phyloP scores from a whole-genome alignment of 371 early-diverging fungal genomes.

The Dinochytrium kinnereticum region DNA sequence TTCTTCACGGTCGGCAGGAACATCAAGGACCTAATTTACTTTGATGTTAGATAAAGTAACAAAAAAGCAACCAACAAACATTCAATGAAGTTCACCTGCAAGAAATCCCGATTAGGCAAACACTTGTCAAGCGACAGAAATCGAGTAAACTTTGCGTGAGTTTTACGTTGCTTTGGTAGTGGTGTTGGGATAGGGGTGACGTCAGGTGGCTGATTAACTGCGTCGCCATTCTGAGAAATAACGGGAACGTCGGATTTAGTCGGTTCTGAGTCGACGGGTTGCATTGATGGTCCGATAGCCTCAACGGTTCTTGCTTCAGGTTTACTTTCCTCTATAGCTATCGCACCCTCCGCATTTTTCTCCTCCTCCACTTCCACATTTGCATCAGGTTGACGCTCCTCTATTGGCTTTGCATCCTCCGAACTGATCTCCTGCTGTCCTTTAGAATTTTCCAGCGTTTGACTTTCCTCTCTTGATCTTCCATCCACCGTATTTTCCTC shows the following conservation, averaged over 20 bases:
- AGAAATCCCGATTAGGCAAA: slow-evolving; percentile 60
- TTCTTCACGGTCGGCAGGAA: slow-evolving; percentile 47
- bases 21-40: slow-evolving; percentile 60
- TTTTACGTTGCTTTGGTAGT: neutral
- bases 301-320: too few species aligned
- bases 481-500: too few species aligned
- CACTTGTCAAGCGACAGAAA: slow-evolving; percentile 77
- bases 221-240: too few species aligned
- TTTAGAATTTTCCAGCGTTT: too few species aligned
- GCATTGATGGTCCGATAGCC: too few species aligned
- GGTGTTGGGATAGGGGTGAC: too few species aligned
- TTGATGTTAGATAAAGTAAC: neutral
- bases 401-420: slow-evolving; percentile 11
- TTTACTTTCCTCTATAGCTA: neutral
- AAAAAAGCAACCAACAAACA: neutral
- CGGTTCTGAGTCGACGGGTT: too few species aligned
- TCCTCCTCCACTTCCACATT: neutral
- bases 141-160: slow-evolving; percentile 42
- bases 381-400: neutral
- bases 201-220: too few species aligned
- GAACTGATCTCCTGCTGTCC: too few species aligned
- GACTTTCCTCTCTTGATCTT: too few species aligned
- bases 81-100: slow-evolving; percentile 54
- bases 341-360: neutral
- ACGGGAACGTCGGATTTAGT: too few species aligned